Conservation (phyloP, 768 basidiomycete genomes). For the Gautieria morchelliformis region DNA sequence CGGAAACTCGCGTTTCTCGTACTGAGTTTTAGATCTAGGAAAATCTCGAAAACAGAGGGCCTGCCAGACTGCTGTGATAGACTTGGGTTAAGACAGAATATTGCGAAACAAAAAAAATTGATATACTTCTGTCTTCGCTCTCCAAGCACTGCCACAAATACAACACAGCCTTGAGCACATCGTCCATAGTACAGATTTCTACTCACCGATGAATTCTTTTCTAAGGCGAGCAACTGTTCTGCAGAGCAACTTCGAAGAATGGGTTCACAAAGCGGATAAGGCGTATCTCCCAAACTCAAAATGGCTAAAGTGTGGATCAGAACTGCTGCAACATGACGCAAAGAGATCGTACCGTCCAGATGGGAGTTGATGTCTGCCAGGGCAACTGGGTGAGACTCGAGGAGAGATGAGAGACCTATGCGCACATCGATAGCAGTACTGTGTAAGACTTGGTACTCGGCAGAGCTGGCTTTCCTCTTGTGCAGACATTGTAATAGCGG, state of each 20-base stretch:
- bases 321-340: slow-evolving; percentile 3
- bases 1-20: slow-evolving; percentile 28
- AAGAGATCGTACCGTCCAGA: slow-evolving; percentile 43
- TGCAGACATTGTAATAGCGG: neutral
- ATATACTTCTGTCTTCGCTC: slow-evolving; percentile 4
- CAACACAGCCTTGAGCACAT: neutral
- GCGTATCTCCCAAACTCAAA: slow-evolving; percentile 44
- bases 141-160: neutral
- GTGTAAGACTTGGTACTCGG: slow-evolving; percentile 51
- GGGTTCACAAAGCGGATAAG: slow-evolving; percentile 58
- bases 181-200: neutral
- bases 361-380: slow-evolving; percentile 46
- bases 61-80: slow-evolving; percentile 14
- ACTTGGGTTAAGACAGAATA: slow-evolving; percentile 26
- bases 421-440: slow-evolving; percentile 67
- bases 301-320: slow-evolving; percentile 36
- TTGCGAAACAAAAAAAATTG: neutral
- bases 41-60: slow-evolving; percentile 52
- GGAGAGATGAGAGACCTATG: slow-evolving; percentile 3
- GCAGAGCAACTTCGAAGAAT: slow-evolving; percentile 65
- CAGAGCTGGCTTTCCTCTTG: neutral
- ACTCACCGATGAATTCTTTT: slow-evolving; percentile 62
- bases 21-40: slow-evolving; percentile 42
- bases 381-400: slow-evolving; percentile 9
- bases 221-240: slow-evolving; percentile 60